A percentile compares a stretch with the other conserved stretches of the same genome.
Conservation (phyloP, 768 basidiomycete genomes). For the Suillus discolor region DNA sequence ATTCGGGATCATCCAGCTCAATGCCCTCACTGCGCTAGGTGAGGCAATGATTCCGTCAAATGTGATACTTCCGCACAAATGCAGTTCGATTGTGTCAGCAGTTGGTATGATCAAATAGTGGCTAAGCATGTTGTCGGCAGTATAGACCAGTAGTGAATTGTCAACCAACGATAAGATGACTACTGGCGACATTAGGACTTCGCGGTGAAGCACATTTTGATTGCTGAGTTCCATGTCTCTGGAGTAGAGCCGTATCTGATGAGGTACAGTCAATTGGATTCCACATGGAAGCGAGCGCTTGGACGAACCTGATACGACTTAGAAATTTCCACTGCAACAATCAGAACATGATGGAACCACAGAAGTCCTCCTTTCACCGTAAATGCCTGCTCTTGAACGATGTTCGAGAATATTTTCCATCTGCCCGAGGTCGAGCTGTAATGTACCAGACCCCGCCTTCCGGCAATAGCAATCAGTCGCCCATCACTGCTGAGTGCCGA, state of each 20-base stretch:
- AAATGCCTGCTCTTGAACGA: slow-evolving; percentile 86
- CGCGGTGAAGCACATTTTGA: slow-evolving; percentile 81
- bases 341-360: slow-evolving; percentile 96
- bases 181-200: slow-evolving; percentile 74
- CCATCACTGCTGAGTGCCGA: slow-evolving; percentile 91
- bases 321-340: slow-evolving; percentile 85
- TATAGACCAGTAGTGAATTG: slow-evolving; percentile 93
- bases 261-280: slow-evolving; percentile 6
- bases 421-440: slow-evolving; percentile 93
- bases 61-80: slow-evolving; percentile 92
- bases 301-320: slow-evolving; percentile 72
- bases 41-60: slow-evolving; percentile 88
- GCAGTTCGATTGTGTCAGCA: slow-evolving; percentile 78
- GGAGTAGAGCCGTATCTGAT: slow-evolving; percentile 89
- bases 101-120: slow-evolving; percentile 93
- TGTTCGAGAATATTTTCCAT: slow-evolving; percentile 88
- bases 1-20: slow-evolving; percentile 97
- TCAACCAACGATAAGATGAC: slow-evolving; percentile 91
- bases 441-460: slow-evolving; percentile 86
- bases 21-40: slow-evolving; percentile 80
- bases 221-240: slow-evolving; percentile 86
- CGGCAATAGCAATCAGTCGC: slow-evolving; percentile 89
- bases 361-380: slow-evolving; percentile 86
- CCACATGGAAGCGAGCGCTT: slow-evolving; percentile 3
- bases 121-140: slow-evolving; percentile 88